Evolutionary conservation across 2,329 filamentous ascomycete species (phyloP).

Genomic region (Fusarium coffeatum): DNA sequence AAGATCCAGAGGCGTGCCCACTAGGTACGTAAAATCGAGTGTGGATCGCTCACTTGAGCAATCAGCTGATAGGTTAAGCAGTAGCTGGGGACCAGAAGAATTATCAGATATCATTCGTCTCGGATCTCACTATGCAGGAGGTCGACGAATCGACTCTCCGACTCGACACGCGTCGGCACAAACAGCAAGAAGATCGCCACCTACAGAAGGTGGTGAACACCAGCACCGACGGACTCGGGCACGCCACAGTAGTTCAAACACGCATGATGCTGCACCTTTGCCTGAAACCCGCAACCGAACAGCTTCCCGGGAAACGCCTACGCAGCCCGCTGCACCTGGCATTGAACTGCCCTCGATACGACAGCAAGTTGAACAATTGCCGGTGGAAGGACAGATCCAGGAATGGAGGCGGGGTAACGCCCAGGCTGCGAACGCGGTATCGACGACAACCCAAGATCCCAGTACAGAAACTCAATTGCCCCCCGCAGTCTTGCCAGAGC

Average conservation of each 20-base stretch:
- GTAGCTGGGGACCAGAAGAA: conserved; percentile 16
- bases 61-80: conserved; percentile 21
- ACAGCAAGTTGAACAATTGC: conserved; percentile 13
- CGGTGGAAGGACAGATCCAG: conserved; percentile 7
- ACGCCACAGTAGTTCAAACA: conserved; percentile 38
- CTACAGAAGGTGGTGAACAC: conserved; percentile 45
- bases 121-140: conserved; percentile 6
- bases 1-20: conserved; percentile 43
- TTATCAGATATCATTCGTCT: conserved; percentile 36
- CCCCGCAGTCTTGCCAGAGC: conserved; percentile 28
- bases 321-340: conserved; percentile 7
- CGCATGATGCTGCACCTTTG: conserved; percentile 5
- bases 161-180: conserved; percentile 20
- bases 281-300: conserved; percentile 10
- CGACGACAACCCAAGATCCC: conserved; percentile 4
- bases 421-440: conserved; percentile 3
- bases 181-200: conserved; percentile 45
- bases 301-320: background rate
- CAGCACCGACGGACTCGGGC: conserved; percentile 49
- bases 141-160: conserved; percentile 29
- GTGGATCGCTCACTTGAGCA: background rate
- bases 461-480: conserved; percentile 5
- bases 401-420: conserved; percentile 8
- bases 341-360: conserved; percentile 14
- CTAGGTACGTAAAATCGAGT: conserved; percentile 35